These are phyloP conservation scores for Penicillium sp. DNA, from an alignment of 2,329 filamentous ascomycete species.

Conservation along the genomic window DNA sequence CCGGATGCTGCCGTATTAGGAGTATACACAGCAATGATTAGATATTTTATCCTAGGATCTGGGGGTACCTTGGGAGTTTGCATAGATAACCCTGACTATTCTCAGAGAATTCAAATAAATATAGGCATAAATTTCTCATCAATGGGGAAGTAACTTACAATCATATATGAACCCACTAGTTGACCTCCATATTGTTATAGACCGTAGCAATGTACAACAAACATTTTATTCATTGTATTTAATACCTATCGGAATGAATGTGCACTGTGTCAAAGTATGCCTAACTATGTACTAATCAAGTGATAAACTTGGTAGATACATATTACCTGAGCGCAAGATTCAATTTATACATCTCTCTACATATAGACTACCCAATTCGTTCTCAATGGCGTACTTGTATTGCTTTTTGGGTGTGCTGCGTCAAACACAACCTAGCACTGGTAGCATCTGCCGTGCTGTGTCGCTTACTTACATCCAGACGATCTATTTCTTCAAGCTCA, in stretches of 20 bases:
- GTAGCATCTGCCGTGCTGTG: conserved; percentile 4
- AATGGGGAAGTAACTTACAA: background rate
- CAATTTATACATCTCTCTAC: background rate
- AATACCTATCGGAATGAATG: background rate
- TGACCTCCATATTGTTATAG: too few relatives aligned
- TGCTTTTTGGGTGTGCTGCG: background rate
- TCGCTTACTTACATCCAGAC: background rate
- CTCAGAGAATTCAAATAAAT: background rate
- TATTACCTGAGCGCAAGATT: background rate
- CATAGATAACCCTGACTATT: background rate
- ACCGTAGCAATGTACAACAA: background rate
- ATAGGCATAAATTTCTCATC: background rate
- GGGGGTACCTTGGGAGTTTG: background rate
- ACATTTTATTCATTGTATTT: background rate
- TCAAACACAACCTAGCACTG: background rate
- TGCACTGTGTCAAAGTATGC: background rate
- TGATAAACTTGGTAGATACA: background rate
- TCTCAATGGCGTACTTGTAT: background rate
- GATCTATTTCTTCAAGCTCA: background rate
- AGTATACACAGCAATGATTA: background rate
- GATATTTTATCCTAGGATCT: background rate
- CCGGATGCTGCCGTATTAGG: conserved; percentile 1
- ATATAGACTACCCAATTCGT: background rate
- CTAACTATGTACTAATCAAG: conserved; percentile 1
- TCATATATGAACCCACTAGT: background rate